Base-by-base conservation (phyloP, 805 yeast species). In the Saccharomycopsis fodiens region DNA sequence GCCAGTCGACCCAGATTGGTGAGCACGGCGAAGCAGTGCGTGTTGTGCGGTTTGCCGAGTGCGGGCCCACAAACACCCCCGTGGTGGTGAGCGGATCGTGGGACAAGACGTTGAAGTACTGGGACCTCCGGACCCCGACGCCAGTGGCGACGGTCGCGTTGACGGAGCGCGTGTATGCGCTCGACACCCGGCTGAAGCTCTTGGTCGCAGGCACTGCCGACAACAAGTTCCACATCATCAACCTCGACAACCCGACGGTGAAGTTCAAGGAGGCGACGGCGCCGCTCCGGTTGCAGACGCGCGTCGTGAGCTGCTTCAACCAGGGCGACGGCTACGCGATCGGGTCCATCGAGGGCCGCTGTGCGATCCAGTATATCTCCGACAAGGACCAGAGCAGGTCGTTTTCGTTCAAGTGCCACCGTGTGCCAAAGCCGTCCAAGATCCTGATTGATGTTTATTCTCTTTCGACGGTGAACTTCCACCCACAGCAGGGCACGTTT, bases 121-220 rank as follows among this genome's bases (percentile, higher is more conserved):
- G 98, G 98, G 97, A 93, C 65, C 71, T 85, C 66, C 79, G 97
- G 59, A 79, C 80, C 54, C 84, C 82, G 38, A 81, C 76, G 55
- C 93, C 97, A 15, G 74, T 91, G 17, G 76, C 88, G 16, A 84
- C 95, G 2, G 67, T 93, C 35, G 75, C 76, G 57, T 68, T 93
- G 61, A 96, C 97, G 0, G 97, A 93, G 54, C 70, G 96, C 44
- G 96, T 86, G 0, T 91, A 88, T 65, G 69, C 88, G 10, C 83
- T 91, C 95, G 96, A 89, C 60, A 61, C 84, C 8, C 71, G 81
- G 42, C 85, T 83, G 56, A 83, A 85, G 59, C 68, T 93, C 51
- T 68, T 93, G 49, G 96, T 91, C 27, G 89, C 86, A n/a, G 97
- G 83, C 16, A 85, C 96, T 47, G 97, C 97, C 0, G 96, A 87